Conservation (phyloP, 2,329 filamentous ascomycete genomes). For the Blastomyces gilchristii region DNA sequence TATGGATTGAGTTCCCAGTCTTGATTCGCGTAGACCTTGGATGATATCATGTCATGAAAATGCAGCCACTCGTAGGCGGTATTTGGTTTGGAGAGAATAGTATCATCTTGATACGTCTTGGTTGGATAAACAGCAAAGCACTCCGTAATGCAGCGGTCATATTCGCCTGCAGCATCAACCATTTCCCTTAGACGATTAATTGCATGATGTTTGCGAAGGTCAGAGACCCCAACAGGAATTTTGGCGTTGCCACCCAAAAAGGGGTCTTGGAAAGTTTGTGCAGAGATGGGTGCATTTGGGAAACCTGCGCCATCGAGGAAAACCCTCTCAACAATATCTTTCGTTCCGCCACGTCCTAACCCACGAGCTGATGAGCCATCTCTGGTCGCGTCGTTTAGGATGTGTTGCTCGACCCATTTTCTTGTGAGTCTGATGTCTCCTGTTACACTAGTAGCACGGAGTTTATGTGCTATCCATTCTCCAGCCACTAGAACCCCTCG, state of each 20-base stretch:
- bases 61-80: constrained; percentile 87
- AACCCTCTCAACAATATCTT: constrained; percentile 56
- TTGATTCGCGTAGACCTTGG: constrained; percentile 68
- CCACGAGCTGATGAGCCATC: constrained; percentile 46
- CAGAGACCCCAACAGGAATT: constrained; percentile 46
- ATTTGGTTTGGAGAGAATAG: constrained; percentile 76
- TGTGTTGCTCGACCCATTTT: constrained; percentile 51
- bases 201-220: constrained; percentile 49
- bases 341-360: constrained; percentile 52
- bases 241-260: constrained; percentile 21
- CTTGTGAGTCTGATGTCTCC: constrained; percentile 42
- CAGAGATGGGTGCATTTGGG: constrained; percentile 34
- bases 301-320: constrained; percentile 57
- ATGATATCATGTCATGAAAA: constrained; percentile 78
- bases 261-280: constrained; percentile 29
- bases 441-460: constrained; percentile 38
- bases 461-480: constrained; percentile 54
- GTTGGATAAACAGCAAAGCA: constrained; percentile 79
- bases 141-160: constrained; percentile 54
- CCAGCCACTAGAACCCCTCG: constrained; percentile 54
- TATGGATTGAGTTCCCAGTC: constrained; percentile 91
- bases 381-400: constrained; percentile 44
- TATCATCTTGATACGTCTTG: constrained; percentile 87
- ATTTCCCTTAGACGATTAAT: constrained; percentile 51
- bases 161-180: constrained; percentile 52